Percentiles rank a stretch among this genome's conserved stretches.
Conservation (phyloP, 257 asterid genomes). For the Nicotiana benthamiana region DNA sequence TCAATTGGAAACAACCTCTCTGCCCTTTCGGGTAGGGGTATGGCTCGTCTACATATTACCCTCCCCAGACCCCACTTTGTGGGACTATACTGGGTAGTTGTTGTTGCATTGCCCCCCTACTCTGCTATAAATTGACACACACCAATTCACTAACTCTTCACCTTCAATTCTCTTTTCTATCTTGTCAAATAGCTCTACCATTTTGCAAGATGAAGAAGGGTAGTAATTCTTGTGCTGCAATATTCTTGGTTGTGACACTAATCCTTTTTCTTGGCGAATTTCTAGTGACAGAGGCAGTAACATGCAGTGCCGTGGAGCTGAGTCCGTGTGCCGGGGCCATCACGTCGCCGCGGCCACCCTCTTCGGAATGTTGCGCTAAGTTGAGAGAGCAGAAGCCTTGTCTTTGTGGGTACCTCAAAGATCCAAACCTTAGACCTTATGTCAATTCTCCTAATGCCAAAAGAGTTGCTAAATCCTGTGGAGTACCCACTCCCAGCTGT, state of each 20-base stretch:
- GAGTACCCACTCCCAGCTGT: constrained; percentile 7
- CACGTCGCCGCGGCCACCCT: background rate
- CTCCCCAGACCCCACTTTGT: too few species aligned
- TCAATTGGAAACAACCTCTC: too few species aligned
- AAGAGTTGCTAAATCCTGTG: constrained; percentile 12
- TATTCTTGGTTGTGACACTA: background rate
- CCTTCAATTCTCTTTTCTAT: background rate
- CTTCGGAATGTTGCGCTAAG: constrained; percentile 13
- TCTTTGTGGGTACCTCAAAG: constrained; percentile 17
- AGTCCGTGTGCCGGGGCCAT: constrained; percentile 9
- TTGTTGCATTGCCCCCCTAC: too few species aligned
- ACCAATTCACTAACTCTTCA: background rate
- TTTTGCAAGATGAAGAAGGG: background rate
- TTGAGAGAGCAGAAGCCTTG: constrained; percentile 23
- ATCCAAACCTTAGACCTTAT: constrained; percentile 14
- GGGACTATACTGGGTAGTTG: too few species aligned
- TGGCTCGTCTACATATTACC: too few species aligned
- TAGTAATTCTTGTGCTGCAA: background rate
- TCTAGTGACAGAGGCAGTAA: constrained; percentile 7
- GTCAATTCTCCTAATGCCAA: constrained; percentile 20
- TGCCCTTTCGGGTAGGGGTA: too few species aligned
- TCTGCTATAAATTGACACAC: background rate
- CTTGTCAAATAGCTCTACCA: background rate
- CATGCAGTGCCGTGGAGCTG: constrained; percentile 6
- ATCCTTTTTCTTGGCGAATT: background rate